Evolutionary conservation across 306 rosid genomes (phyloP).

Genomic region (Pterocarpus macrocarpus): DNA sequence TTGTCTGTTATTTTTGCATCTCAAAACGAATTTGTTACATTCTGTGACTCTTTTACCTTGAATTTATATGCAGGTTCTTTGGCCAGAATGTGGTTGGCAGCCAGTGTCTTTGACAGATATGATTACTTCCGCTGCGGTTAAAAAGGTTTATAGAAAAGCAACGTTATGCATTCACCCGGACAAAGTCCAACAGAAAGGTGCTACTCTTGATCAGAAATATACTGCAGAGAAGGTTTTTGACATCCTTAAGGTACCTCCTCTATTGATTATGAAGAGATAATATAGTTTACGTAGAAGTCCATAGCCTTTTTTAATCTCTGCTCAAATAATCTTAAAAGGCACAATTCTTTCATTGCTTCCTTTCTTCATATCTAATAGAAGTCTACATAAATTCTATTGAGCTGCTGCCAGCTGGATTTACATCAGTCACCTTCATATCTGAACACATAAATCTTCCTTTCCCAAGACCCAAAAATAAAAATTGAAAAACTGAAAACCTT

Average conservation of each 20-base stretch:
- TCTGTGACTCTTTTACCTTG: constrained; percentile 31
- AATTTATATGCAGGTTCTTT: constrained; percentile 72
- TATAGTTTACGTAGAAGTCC: constrained; percentile 15
- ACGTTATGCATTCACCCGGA: constrained; percentile 85
- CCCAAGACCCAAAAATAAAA: neutral
- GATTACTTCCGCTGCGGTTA: constrained; percentile 79
- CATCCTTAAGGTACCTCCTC: constrained; percentile 75
- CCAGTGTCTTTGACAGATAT: constrained; percentile 80
- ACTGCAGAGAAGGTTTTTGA: constrained; percentile 94
- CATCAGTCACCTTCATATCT: constrained; percentile 21
- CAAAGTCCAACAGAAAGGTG: constrained; percentile 95
- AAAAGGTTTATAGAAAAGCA: constrained; percentile 84
- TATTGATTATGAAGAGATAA: constrained; percentile 29
- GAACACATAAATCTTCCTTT: constrained; percentile 26
- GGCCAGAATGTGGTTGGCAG: constrained; percentile 88
- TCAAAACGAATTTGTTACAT: constrained; percentile 19
- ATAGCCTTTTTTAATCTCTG: neutral
- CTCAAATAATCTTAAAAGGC: constrained; percentile 16
- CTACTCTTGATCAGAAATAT: constrained; percentile 77
- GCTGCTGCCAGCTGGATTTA: constrained; percentile 36
- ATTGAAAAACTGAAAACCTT: neutral
- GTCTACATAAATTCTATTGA: too few species aligned
- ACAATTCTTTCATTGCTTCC: neutral
- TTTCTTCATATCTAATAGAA: too few species aligned
- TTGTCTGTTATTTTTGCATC: neutral